Base-by-base conservation (phyloP, 306 rosid genomes). In the Acmispon strigosus region DNA sequence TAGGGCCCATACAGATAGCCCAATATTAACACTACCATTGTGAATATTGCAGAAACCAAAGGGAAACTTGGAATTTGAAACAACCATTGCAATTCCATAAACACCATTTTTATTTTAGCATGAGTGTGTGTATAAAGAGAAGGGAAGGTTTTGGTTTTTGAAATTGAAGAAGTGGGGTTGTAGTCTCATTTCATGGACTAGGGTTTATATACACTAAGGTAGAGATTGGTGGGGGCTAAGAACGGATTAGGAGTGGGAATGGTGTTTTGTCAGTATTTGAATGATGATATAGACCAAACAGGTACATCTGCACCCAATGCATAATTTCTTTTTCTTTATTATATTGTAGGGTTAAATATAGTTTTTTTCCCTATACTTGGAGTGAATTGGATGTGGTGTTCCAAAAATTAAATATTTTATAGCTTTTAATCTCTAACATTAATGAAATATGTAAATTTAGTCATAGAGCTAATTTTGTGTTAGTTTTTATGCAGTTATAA, bases 1-100 rank as follows among this genome's bases (percentile, higher is more conserved):
- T 80, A 84, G 1, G 97, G 99, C 54, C 83, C 77, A 69, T 86
- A 91, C 6, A 89, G 62, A 64, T 94, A 94, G 0, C 66, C 79
- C 81, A 83, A 29, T 0, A 82, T 6, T 18, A 89, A 29, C 5
- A 74, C 75, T 49, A 84, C 5, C 57, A 78, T 18, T 10, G 88
- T 87, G 78, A 83, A 65, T 47, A 75, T 45, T 62, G 72, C 24
- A 29, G 89, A 74, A 2, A 54, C 62, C 41, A 32, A 10, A 47
- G 87, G 11, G 59, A 58, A 16, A 72, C 60, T 34, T 19, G 54
- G 16, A n/a, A 62, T 6, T 7, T 13, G 6, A 34, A 55, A 51
- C 57, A 80, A 22, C 64, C 51, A 62, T 65, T 77, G 81, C 34
- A 78, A 66, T 48, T 72, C 78, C 55, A 76, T 15, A 3, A 49